Conservation (phyloP, 805 yeast genomes). For the Wickerhamiella sergipiensis region DNA sequence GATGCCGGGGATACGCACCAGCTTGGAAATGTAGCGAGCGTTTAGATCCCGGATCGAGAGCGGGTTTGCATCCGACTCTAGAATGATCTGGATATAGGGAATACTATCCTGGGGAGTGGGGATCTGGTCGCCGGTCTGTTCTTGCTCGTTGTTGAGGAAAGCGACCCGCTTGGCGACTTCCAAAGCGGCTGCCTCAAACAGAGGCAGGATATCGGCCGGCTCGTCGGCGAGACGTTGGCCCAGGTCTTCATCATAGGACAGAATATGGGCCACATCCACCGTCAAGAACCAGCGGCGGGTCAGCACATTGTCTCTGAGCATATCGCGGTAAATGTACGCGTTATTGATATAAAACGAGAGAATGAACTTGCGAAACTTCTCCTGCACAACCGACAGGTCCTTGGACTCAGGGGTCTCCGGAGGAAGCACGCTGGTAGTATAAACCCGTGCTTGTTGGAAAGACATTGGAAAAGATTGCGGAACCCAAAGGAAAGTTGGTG, state of each 20-base stretch:
- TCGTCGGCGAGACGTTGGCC: constrained; percentile 74
- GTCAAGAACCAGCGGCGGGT: constrained; percentile 58
- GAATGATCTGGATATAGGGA: constrained; percentile 73
- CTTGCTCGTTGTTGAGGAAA: constrained; percentile 5
- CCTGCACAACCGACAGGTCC: constrained; percentile 22
- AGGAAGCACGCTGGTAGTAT: constrained; percentile 67
- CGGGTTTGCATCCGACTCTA: constrained; percentile 58
- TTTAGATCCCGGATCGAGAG: constrained; percentile 69
- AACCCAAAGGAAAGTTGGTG: neutral
- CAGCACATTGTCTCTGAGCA: constrained; percentile 72
- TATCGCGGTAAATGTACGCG: constrained; percentile 74
- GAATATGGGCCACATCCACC: constrained; percentile 72
- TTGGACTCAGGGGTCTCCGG: constrained; percentile 28
- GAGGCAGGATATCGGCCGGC: constrained; percentile 76
- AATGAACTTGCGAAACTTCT: constrained; percentile 56
- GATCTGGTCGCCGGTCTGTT: constrained; percentile 19
- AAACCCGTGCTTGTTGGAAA: constrained; percentile 27
- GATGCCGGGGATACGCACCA: constrained; percentile 85
- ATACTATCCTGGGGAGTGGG: constrained; percentile 37
- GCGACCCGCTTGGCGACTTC: constrained; percentile 63
- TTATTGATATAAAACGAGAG: constrained; percentile 75
- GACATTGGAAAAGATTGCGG: constrained; percentile 21
- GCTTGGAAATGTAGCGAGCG: constrained; percentile 76
- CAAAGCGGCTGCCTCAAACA: constrained; percentile 48
- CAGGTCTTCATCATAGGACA: constrained; percentile 77